Evolutionary conservation across 257 asterid genomes (phyloP).

Genomic region (Lycium ferocissimum): DNA sequence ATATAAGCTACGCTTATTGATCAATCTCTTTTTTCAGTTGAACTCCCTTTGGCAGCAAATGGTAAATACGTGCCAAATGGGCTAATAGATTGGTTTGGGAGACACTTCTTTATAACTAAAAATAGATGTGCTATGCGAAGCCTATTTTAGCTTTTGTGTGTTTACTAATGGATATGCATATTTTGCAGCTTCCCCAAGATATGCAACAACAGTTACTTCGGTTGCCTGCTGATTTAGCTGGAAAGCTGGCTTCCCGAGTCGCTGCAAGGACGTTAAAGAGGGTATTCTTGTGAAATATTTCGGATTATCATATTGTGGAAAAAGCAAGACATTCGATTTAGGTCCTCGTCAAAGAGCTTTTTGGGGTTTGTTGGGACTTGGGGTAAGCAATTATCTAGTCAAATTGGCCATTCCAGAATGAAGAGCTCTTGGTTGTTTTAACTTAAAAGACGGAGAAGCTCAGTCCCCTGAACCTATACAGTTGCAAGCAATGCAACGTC

Average conservation of each 20-base stretch:
- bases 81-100: background rate
- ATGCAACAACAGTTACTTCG: slow-evolving; percentile 64
- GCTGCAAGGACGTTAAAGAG: slow-evolving; percentile 82
- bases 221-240: slow-evolving; percentile 73
- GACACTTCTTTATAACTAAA: background rate
- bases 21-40: background rate
- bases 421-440: background rate
- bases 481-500: background rate
- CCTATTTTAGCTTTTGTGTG: background rate
- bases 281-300: slow-evolving; percentile 49
- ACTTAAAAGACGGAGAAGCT: slow-evolving; percentile 9
- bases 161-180: background rate
- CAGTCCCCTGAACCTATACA: background rate
- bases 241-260: slow-evolving; percentile 69
- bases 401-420: background rate
- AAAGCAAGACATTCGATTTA: background rate
- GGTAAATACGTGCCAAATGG: background rate
- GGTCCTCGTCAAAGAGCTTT: background rate
- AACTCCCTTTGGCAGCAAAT: background rate
- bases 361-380: background rate
- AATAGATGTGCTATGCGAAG: background rate
- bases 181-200: slow-evolving; percentile 82
- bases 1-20: background rate
- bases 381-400: background rate
- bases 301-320: background rate